phyloP scores from a whole-genome alignment of 257 asterid genomes.

The Salvia miltiorrhiza region DNA sequence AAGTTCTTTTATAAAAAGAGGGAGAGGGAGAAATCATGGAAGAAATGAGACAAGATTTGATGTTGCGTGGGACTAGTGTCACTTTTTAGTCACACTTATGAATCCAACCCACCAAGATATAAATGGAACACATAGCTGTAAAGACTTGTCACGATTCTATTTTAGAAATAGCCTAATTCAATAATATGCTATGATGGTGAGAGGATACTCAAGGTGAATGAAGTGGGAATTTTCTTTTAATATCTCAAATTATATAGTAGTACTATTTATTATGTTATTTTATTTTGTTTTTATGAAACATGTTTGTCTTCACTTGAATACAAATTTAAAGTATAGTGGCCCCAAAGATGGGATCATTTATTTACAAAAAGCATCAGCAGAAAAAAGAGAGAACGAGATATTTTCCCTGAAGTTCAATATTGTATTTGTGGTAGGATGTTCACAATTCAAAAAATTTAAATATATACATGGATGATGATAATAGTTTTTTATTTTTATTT shows the following conservation, averaged over 20 bases:
- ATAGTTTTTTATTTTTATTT: too few relatives aligned
- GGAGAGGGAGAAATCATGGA: not conserved
- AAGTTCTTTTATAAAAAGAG: too few relatives aligned
- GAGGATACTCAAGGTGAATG: too few relatives aligned
- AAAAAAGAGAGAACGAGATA: not conserved
- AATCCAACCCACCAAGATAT: slow-evolving; percentile 3
- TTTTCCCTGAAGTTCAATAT: not conserved
- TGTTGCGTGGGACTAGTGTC: not conserved
- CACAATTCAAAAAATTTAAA: too few relatives aligned
- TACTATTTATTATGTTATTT: not conserved
- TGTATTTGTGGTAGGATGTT: too few relatives aligned
- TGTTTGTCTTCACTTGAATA: slow-evolving; percentile 7
- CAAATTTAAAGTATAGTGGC: not conserved
- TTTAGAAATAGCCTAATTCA: not conserved
- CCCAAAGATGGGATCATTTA: not conserved
- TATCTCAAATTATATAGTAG: not conserved
- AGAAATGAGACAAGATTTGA: slow-evolving; percentile 1
- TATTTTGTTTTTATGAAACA: not conserved
- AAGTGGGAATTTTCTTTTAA: not conserved
- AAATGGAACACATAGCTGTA: slow-evolving; percentile 18
- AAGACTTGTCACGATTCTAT: slow-evolving; percentile 11
- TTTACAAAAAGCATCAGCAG: not conserved
- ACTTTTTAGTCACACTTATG: slow-evolving; percentile 2
- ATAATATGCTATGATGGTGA: not conserved
- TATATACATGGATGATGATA: too few relatives aligned